Conservation (phyloP, 129 eudicot species). For the Calendula officinalis region DNA sequence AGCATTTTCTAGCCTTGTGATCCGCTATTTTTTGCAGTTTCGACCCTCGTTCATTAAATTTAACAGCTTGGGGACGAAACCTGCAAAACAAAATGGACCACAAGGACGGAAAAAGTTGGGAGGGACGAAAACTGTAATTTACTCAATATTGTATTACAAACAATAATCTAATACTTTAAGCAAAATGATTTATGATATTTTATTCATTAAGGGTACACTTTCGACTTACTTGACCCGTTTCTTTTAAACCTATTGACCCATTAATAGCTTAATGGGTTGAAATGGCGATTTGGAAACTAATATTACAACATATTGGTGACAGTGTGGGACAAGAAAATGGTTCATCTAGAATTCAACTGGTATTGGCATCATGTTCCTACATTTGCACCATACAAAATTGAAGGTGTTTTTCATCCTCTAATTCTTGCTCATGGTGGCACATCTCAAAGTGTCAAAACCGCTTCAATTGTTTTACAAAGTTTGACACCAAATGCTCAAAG, state of each 20-base stretch:
- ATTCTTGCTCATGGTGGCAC: slow-evolving; percentile 80
- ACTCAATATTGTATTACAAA: no score
- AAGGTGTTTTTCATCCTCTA: slow-evolving; percentile 75
- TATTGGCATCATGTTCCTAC: slow-evolving; percentile 96
- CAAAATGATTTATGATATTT: not conserved
- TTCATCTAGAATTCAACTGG: slow-evolving; percentile 91
- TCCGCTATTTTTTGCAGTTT: no score
- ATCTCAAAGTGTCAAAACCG: slow-evolving; percentile 83
- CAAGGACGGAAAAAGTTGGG: no score
- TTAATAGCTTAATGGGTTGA: not conserved
- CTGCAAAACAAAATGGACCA: no score
- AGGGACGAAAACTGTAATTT: no score
- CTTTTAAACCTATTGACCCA: not conserved
- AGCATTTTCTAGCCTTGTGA: no score
- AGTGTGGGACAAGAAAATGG: slow-evolving; percentile 99
- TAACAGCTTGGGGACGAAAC: no score
- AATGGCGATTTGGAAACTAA: not conserved
- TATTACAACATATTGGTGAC: slow-evolving; percentile 19
- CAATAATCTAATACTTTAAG: not conserved
- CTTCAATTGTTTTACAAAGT: slow-evolving; percentile 85
- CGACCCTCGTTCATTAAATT: no score
- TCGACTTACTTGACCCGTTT: not conserved
- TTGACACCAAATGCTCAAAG: slow-evolving; percentile 98
- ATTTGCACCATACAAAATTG: slow-evolving; percentile 82
- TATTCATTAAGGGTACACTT: not conserved